Evolutionary conservation across 305 asterid species (phyloP).

Genomic region (Solanum hybrid): DNA sequence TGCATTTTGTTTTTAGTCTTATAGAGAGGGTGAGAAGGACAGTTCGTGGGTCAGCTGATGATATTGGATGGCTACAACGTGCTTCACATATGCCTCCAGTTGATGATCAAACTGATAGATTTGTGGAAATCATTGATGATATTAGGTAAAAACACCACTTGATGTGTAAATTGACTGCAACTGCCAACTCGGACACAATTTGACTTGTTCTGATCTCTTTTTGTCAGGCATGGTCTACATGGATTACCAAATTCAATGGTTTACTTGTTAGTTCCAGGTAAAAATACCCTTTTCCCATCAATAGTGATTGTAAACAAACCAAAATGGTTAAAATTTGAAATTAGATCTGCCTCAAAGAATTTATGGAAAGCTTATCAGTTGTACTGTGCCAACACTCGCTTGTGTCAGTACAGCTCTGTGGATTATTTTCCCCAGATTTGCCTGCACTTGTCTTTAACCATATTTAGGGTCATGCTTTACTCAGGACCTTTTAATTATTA

Average conservation of each 20-base stretch:
- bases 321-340: neutral
- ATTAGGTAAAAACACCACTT: slow-evolving; percentile 41
- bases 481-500: neutral
- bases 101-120: slow-evolving; percentile 77
- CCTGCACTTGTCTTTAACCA: neutral
- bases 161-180: neutral
- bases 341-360: neutral
- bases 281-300: slow-evolving; percentile 8
- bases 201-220: slow-evolving; percentile 8
- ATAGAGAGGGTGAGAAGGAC: slow-evolving; percentile 78
- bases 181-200: neutral
- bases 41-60: slow-evolving; percentile 94
- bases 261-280: slow-evolving; percentile 97
- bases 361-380: neutral
- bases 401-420: neutral
- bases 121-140: slow-evolving; percentile 63
- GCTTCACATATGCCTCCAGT: slow-evolving; percentile 76
- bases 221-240: slow-evolving; percentile 81
- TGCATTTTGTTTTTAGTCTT: slow-evolving; percentile 34
- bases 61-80: slow-evolving; percentile 86
- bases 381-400: neutral
- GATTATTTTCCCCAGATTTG: neutral
- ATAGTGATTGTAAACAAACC: slow-evolving; percentile 11
- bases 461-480: neutral
- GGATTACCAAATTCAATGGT: slow-evolving; percentile 74